A percentile compares a stretch with the other conserved stretches of the same genome.
These are phyloP conservation scores for Jamesozyma lodderae DNA, from an alignment of 805 yeast species.

Conservation along the genomic window DNA sequence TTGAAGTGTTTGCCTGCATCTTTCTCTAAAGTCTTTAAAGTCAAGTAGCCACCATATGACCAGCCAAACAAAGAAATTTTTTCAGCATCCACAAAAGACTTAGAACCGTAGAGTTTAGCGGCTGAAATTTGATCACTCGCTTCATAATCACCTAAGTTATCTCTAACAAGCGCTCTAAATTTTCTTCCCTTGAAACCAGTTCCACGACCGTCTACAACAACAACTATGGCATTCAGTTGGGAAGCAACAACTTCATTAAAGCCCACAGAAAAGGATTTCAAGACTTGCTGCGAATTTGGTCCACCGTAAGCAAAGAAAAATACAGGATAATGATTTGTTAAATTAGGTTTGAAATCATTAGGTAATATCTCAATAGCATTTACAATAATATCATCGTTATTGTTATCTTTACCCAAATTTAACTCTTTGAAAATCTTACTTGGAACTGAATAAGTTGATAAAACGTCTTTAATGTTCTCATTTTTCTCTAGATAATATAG, in stretches of 20 bases:
- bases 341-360: conserved; percentile 48
- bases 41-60: conserved; percentile 95
- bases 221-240: conserved; percentile 72
- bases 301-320: conserved; percentile 91
- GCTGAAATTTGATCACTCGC: conserved; percentile 81
- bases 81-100: conserved; percentile 54
- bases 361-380: conserved; percentile 77
- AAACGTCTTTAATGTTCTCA: conserved; percentile 32
- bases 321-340: conserved; percentile 60
- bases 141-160: conserved; percentile 72
- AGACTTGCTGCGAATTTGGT: conserved; percentile 83
- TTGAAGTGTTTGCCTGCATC: conserved; percentile 70
- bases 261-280: conserved; percentile 46
- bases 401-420: conserved; percentile 42
- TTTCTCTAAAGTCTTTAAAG: conserved; percentile 77
- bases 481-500: conserved; percentile 31
- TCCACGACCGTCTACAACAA: conserved; percentile 94
- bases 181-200: conserved; percentile 81
- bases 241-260: conserved; percentile 76
- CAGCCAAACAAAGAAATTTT: conserved; percentile 93
- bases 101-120: conserved; percentile 59
- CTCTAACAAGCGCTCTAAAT: conserved; percentile 74
- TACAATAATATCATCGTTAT: conserved; percentile 38
- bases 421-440: conserved; percentile 42
- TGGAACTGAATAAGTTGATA: conserved; percentile 50